These are phyloP conservation scores for Corymbia citriodora DNA, from an alignment of 441 rosid species.

Conservation along the genomic window DNA sequence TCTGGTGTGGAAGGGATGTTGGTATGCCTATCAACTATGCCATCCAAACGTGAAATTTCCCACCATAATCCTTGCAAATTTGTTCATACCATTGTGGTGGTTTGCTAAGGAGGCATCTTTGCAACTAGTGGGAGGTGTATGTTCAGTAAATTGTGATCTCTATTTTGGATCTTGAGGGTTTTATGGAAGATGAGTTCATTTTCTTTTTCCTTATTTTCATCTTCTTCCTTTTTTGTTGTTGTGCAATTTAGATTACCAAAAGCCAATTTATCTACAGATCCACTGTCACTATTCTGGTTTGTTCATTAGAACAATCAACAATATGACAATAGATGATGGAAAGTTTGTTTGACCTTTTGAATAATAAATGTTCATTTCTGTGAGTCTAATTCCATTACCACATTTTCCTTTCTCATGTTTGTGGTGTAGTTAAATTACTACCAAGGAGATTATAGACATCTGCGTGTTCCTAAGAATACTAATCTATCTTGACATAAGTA, in stretches of 20 bases:
- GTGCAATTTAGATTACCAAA: background rate
- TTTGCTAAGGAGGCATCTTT: background rate
- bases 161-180: background rate
- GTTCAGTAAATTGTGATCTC: background rate
- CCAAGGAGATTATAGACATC: background rate
- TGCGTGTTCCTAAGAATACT: background rate
- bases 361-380: background rate
- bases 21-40: background rate
- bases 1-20: conserved; percentile 11
- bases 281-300: background rate
- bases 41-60: fast-evolving
- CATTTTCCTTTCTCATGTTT: background rate
- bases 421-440: background rate
- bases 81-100: background rate
- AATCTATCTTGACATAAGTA: background rate
- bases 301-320: background rate
- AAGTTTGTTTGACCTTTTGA: background rate
- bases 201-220: background rate
- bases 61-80: background rate
- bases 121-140: background rate
- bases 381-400: fast-evolving
- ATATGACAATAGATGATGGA: background rate
- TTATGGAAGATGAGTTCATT: background rate
- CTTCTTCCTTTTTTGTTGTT: fast-evolving
- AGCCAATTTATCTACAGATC: background rate